A percentile compares a stretch with the other conserved stretches of the same genome.
Evolutionary conservation across 2,329 filamentous ascomycete genomes (phyloP).

Genomic region (Coniochaeta ligniaria): DNA sequence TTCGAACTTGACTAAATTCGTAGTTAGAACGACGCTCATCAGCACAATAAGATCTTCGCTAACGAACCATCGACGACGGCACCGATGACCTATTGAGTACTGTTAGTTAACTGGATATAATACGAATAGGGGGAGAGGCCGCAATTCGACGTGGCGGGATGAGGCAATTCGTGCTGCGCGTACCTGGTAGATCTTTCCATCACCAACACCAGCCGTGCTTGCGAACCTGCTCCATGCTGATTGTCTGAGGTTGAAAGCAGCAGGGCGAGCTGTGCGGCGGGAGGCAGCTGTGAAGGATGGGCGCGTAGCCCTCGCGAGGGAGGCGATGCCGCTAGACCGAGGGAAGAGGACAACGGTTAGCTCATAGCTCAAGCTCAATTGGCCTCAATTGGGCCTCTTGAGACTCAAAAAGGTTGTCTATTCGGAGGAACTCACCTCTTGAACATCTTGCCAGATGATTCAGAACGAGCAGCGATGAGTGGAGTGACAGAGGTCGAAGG

Average conservation of each 20-base stretch:
- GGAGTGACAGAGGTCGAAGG: conserved; percentile 42
- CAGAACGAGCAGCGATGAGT: conserved; percentile 52
- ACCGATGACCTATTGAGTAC: conserved; percentile 83
- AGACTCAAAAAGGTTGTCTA: conserved; percentile 16
- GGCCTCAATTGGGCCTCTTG: conserved; percentile 11
- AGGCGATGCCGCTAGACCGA: conserved; percentile 55
- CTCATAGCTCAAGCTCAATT: conserved; percentile 43
- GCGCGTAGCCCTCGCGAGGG: conserved; percentile 55
- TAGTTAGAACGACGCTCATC: not conserved
- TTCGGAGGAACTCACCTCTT: conserved; percentile 59
- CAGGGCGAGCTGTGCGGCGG: conserved; percentile 51
- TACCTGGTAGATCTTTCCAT: conserved; percentile 65
- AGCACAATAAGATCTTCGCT: not conserved
- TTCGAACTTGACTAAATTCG: conserved; percentile 83
- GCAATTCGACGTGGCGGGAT: not conserved
- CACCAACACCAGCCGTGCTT: conserved; percentile 48
- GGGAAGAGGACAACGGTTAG: conserved; percentile 29
- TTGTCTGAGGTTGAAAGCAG: conserved; percentile 47
- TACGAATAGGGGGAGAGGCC: not conserved
- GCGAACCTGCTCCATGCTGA: conserved; percentile 51
- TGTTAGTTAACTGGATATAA: conserved; percentile 43
- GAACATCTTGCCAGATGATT: conserved; percentile 71
- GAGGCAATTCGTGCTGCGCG: conserved; percentile 9
- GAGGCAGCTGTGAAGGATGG: conserved; percentile 52
- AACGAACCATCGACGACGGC: conserved; percentile 94